phyloP scores from a whole-genome alignment of 2,329 filamentous ascomycete species.

The Microascus cirrosus region DNA sequence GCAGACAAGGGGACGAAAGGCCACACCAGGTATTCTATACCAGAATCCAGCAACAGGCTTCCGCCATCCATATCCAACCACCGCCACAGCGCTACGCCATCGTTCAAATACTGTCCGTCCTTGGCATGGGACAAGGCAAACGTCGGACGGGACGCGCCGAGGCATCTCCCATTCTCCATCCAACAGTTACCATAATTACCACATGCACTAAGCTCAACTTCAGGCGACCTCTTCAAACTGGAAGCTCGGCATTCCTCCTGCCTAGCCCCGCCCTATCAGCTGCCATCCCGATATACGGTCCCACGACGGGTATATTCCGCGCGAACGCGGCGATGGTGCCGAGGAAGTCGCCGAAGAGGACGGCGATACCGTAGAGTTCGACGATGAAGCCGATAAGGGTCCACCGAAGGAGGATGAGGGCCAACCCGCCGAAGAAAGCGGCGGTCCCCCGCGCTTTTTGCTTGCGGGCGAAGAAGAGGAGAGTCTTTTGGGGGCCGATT shows the following conservation, averaged over 20 bases:
- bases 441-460: constrained; percentile 88
- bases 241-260: constrained; percentile 64
- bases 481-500: constrained; percentile 83
- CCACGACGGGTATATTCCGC: constrained; percentile 72
- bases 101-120: neutral
- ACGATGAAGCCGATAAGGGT: constrained; percentile 82
- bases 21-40: neutral
- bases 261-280: constrained; percentile 62
- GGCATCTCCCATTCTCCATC: too few species aligned
- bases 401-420: constrained; percentile 82
- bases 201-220: neutral
- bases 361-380: constrained; percentile 84
- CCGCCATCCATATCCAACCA: too few species aligned
- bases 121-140: neutral
- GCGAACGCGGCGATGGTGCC: constrained; percentile 86
- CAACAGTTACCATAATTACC: too few species aligned
- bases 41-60: too few species aligned
- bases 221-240: constrained; percentile 42
- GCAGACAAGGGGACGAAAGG: neutral
- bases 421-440: constrained; percentile 74
- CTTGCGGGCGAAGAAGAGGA: constrained; percentile 85
- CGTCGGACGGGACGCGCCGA: too few species aligned
- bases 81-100: neutral
- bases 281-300: constrained; percentile 68
- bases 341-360: constrained; percentile 93